Percentiles rank a stretch among this genome's conserved stretches.
phyloP scores from a whole-genome alignment of 768 basidiomycete genomes.

The Kwoniella heveanensis region DNA sequence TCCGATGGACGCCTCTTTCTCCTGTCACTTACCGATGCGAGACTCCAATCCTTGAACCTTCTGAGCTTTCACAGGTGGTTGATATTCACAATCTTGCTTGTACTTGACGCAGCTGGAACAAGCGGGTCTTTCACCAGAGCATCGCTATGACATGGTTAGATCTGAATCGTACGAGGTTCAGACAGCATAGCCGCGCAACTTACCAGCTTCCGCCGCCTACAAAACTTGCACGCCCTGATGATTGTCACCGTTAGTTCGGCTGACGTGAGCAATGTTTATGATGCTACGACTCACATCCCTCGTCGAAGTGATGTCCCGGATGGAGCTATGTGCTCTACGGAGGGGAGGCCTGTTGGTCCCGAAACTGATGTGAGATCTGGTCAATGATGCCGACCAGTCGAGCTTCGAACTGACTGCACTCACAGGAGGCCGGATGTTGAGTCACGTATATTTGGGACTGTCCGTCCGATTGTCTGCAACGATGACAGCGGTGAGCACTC shows the following conservation, averaged over 20 bases:
- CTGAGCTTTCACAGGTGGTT: conserved; percentile 14
- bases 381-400: neutral
- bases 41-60: conserved; percentile 19
- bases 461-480: neutral
- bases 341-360: conserved; percentile 12
- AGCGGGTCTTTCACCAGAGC: conserved; percentile 37
- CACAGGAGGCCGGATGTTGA: neutral
- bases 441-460: neutral
- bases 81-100: conserved; percentile 45
- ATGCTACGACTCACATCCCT: conserved; percentile 37
- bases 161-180: neutral
- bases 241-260: too few relatives aligned
- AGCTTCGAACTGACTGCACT: neutral
- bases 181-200: neutral
- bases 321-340: conserved; percentile 18
- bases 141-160: conserved; percentile 26
- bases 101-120: conserved; percentile 45
- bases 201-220: conserved; percentile 44
- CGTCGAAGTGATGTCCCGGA: conserved; percentile 28
- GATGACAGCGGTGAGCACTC: neutral
- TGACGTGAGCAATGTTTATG: too few relatives aligned
- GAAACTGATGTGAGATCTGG: neutral
- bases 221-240: conserved; percentile 47
- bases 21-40: conserved; percentile 12
- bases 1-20: too few relatives aligned